These are phyloP conservation scores for Aspergillus uvarum DNA, from an alignment of 2,329 filamentous ascomycete species.

Conservation along the genomic window DNA sequence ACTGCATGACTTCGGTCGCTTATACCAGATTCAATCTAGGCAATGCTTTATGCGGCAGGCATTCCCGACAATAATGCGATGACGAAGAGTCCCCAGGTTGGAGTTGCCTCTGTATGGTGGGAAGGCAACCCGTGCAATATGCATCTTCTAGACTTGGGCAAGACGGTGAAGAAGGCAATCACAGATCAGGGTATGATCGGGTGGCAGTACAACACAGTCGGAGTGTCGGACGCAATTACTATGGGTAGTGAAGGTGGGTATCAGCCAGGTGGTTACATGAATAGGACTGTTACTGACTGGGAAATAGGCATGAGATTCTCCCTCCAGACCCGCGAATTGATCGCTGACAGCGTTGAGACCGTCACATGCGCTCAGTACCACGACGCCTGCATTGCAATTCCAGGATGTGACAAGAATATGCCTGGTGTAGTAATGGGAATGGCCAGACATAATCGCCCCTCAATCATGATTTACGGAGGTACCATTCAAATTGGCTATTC, in stretches of 20 bases:
- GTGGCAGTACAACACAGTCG: slow-evolving; percentile 93
- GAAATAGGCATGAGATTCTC: slow-evolving; percentile 86
- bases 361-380: slow-evolving; percentile 90
- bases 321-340: slow-evolving; percentile 84
- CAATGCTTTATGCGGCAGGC: slow-evolving; percentile 93
- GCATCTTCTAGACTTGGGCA: slow-evolving; percentile 79
- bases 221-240: slow-evolving; percentile 87
- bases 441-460: slow-evolving; percentile 85
- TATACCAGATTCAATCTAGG: slow-evolving; percentile 49
- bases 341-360: slow-evolving; percentile 91
- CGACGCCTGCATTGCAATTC: slow-evolving; percentile 89
- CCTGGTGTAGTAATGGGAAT: slow-evolving; percentile 89
- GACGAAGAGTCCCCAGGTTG: slow-evolving; percentile 88
- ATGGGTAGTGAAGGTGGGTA: slow-evolving; percentile 83
- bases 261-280: background rate
- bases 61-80: slow-evolving; percentile 80
- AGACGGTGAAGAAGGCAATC: slow-evolving; percentile 79
- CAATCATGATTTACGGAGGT: slow-evolving; percentile 93
- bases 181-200: slow-evolving; percentile 82
- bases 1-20: background rate
- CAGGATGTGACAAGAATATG: slow-evolving; percentile 98
- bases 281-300: slow-evolving; percentile 16
- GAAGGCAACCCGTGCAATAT: slow-evolving; percentile 92
- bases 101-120: slow-evolving; percentile 93
- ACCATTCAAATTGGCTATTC: slow-evolving; percentile 88